These are phyloP conservation scores for Solanum ahanhuiri DNA, from an alignment of 257 asterid genomes.

Conservation along the genomic window DNA sequence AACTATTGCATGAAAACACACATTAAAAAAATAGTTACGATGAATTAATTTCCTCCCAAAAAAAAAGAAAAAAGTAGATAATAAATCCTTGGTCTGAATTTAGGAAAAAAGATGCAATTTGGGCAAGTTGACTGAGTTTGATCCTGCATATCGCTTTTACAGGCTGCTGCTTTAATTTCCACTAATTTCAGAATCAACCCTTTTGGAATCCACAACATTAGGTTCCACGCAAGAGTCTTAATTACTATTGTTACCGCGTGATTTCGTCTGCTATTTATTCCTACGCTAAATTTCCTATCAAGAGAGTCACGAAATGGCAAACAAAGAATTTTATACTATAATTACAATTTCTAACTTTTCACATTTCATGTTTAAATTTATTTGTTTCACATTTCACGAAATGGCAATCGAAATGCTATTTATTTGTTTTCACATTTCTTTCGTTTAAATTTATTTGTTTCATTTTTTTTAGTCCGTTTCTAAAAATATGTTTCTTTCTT, in stretches of 20 bases:
- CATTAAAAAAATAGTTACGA: background rate
- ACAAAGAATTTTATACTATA: background rate
- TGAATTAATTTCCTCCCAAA: background rate
- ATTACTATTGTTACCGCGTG: background rate
- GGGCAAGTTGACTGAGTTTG: background rate
- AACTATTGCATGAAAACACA: background rate
- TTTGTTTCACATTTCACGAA: too few relatives aligned
- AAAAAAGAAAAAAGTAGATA: background rate
- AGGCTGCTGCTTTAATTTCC: background rate
- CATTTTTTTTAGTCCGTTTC: background rate
- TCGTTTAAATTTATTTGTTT: background rate
- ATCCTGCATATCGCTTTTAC: background rate
- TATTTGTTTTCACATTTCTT: too few relatives aligned
- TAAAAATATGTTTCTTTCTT: too few relatives aligned
- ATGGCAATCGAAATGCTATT: too few relatives aligned
- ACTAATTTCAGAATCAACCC: background rate
- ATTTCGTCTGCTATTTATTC: background rate
- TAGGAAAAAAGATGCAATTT: background rate
- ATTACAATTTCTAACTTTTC: too few relatives aligned
- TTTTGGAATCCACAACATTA: background rate
- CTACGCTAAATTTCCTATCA: background rate
- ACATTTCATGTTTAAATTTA: too few relatives aligned
- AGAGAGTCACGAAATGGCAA: background rate
- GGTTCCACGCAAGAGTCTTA: background rate
- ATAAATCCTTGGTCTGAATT: background rate